These are phyloP conservation scores for Xylaria intraflava DNA, from an alignment of 495 filamentous ascomycete genomes.

Conservation along the genomic window DNA sequence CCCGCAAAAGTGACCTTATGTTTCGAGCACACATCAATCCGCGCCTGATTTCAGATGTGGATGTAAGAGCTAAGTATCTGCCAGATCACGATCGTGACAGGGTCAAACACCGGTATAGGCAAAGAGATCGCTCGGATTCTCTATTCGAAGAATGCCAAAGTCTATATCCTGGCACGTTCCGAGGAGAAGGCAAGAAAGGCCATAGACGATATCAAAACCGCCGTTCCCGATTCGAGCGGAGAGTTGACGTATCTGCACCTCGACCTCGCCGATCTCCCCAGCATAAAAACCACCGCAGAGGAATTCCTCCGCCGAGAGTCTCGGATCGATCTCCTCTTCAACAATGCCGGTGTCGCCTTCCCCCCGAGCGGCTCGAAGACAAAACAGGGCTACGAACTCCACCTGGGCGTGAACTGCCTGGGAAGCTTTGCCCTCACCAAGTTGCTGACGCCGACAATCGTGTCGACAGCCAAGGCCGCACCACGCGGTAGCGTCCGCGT, in stretches of 20 bases:
- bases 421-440: constrained; percentile 39
- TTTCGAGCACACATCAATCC: not conserved
- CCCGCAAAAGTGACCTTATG: not conserved
- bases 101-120: constrained; percentile 42
- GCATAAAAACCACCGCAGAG: constrained; percentile 19
- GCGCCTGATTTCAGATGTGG: not conserved
- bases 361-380: constrained; percentile 21
- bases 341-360: constrained; percentile 35
- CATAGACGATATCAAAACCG: constrained; percentile 20
- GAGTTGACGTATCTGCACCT: constrained; percentile 21
- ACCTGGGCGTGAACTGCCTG: constrained; percentile 35
- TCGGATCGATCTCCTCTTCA: constrained; percentile 23
- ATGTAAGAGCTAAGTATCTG: not conserved
- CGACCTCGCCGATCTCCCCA: constrained; percentile 25
- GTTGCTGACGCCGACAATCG: constrained; percentile 42
- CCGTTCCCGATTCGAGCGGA: constrained; percentile 18
- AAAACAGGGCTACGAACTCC: constrained; percentile 34
- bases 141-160: constrained; percentile 40
- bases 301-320: constrained; percentile 19
- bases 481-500: constrained; percentile 36
- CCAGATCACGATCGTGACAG: constrained; percentile 38
- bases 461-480: constrained; percentile 28
- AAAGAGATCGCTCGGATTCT: constrained; percentile 40
- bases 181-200: constrained; percentile 25
- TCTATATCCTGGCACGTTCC: constrained; percentile 48